Evolutionary conservation across 495 filamentous ascomycete species (phyloP).

Genomic region (Podospora tetraspora): DNA sequence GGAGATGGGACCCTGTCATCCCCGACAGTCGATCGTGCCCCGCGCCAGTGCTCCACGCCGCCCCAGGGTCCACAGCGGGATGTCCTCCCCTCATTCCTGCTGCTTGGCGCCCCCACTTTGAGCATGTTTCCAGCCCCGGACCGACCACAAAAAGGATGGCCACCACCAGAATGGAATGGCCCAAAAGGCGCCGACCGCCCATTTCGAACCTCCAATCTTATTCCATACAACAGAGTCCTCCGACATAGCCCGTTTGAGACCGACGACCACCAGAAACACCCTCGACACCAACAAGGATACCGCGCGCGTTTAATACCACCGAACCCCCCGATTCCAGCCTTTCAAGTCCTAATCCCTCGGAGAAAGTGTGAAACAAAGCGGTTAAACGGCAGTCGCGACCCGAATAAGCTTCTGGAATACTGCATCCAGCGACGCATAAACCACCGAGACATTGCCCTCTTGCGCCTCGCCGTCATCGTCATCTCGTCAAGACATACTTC

Average conservation of each 20-base stretch:
- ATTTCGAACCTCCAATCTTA: not conserved
- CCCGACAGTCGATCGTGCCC: not conserved
- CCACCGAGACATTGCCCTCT: not conserved
- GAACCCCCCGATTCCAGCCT: not conserved
- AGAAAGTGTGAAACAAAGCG: constrained; percentile 8
- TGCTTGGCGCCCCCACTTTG: constrained; percentile 9
- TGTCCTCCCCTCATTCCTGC: not conserved
- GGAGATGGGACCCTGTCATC: not conserved
- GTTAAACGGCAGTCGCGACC: constrained; percentile 16
- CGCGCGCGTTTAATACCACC: not conserved
- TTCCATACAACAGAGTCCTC: not conserved
- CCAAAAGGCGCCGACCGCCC: not conserved
- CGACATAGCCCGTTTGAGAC: constrained; percentile 4
- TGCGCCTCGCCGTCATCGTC: not conserved
- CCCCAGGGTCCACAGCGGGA: not conserved
- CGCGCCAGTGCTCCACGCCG: constrained; percentile 1
- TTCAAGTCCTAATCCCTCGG: not conserved
- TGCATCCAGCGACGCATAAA: not conserved
- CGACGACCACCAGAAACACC: constrained; percentile 2
- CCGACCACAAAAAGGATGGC: not conserved
- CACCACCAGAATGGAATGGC: not conserved
- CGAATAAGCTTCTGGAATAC: not conserved
- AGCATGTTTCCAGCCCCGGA: constrained; percentile 23
- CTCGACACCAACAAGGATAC: not conserved
- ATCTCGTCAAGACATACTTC: not conserved